A percentile compares a stretch with the other conserved stretches of the same genome.
phyloP scores from a whole-genome alignment of 495 filamentous ascomycete species.

The Penicilliopsis zonata region DNA sequence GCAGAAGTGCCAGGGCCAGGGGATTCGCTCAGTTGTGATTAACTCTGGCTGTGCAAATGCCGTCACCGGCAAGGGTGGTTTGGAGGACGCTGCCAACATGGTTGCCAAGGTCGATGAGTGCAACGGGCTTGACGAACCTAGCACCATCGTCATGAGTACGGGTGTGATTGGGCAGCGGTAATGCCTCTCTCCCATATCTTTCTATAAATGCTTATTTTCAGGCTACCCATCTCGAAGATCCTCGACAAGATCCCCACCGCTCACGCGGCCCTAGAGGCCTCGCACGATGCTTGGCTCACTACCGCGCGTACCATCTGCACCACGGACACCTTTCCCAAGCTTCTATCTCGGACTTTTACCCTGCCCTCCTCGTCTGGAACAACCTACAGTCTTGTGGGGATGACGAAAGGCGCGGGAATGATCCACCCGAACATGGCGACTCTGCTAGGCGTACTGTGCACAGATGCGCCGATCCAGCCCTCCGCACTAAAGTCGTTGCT shows the following conservation, averaged over 20 bases:
- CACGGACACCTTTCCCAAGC: conserved; percentile 97
- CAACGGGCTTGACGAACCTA: conserved; percentile 47
- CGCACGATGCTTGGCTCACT: conserved; percentile 75
- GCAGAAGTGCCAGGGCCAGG: conserved; percentile 48
- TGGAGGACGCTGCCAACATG: conserved; percentile 85
- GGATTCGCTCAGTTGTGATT: conserved; percentile 72
- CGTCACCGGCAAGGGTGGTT: conserved; percentile 82
- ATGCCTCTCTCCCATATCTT: background rate
- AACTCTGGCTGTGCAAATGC: conserved; percentile 98
- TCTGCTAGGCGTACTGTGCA: conserved; percentile 84
- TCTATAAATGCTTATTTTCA: no score
- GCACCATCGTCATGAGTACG: conserved; percentile 91
- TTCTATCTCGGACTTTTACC: conserved; percentile 71
- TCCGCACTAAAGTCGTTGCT: conserved; percentile 56
- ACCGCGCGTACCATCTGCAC: conserved; percentile 94
- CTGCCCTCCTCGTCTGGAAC: conserved; percentile 66
- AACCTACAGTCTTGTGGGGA: conserved; percentile 77
- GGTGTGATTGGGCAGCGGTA: conserved; percentile 94
- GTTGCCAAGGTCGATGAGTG: conserved; percentile 61
- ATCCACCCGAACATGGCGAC: conserved; percentile 99
- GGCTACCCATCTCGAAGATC: conserved; percentile 87
- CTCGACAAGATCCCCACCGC: conserved; percentile 67
- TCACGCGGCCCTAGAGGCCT: conserved; percentile 50
- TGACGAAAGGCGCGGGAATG: conserved; percentile 99
- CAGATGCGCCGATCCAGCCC: conserved; percentile 73